phyloP scores from a whole-genome alignment of 805 yeast genomes.

The Ogataea ramenticola region DNA sequence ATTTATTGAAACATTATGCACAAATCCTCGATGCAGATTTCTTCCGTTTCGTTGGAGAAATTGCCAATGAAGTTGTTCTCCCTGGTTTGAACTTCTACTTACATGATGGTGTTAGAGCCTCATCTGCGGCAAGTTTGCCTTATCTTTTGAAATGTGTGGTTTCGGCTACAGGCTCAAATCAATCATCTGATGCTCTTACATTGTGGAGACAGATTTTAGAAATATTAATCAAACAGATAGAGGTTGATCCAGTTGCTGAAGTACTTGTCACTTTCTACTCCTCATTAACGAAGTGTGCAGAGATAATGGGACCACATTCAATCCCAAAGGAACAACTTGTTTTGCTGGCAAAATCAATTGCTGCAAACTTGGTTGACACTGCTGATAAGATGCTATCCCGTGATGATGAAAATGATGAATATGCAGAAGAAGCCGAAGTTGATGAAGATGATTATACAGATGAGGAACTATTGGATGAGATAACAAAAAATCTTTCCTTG shows the following conservation, averaged over 20 bases:
- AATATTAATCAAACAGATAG: constrained; percentile 60
- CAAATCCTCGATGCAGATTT: constrained; percentile 76
- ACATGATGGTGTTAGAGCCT: constrained; percentile 89
- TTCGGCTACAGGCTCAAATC: constrained; percentile 43
- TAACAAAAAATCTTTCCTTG: constrained; percentile 65
- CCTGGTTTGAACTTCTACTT: constrained; percentile 89
- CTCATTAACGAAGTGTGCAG: constrained; percentile 59
- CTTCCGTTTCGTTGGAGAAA: constrained; percentile 73
- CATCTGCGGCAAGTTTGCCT: constrained; percentile 83
- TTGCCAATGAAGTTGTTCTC: constrained; percentile 68
- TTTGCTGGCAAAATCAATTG: constrained; percentile 51
- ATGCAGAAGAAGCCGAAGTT: constrained; percentile 77
- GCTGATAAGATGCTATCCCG: constrained; percentile 65
- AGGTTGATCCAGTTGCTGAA: constrained; percentile 78
- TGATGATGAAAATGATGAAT: constrained; percentile 75
- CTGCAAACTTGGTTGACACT: constrained; percentile 56
- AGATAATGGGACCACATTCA: constrained; percentile 58
- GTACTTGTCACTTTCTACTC: constrained; percentile 71
- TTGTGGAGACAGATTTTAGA: constrained; percentile 68
- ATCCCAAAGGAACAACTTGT: constrained; percentile 49
- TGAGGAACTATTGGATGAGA: constrained; percentile 83
- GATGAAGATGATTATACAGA: constrained; percentile 84
- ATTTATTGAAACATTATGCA: constrained; percentile 77
- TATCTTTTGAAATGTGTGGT: constrained; percentile 60
- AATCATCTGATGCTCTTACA: constrained; percentile 50